These are phyloP conservation scores for Limonium bicolor DNA, from an alignment of 148 eudicot genomes.

Conservation along the genomic window DNA sequence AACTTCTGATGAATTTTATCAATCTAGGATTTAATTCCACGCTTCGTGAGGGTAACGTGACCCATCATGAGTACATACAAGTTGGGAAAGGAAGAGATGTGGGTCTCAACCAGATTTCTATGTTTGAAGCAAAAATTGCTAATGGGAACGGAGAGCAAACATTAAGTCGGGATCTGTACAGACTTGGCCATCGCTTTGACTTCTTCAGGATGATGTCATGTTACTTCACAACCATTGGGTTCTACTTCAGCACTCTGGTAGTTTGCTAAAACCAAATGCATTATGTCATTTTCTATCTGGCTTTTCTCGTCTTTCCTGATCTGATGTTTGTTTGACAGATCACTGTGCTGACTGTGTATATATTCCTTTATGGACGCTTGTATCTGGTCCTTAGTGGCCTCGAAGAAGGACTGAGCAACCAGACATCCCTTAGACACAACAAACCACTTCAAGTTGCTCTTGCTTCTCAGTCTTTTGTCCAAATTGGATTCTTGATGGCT, in stretches of 20 bases:
- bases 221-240: slow-evolving; percentile 92
- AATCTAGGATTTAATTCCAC: slow-evolving; percentile 87
- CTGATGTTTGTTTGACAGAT: slow-evolving; percentile 31
- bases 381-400: slow-evolving; percentile 96
- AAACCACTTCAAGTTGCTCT: slow-evolving; percentile 84
- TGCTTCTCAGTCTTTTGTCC: slow-evolving; percentile 97
- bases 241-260: slow-evolving; percentile 95
- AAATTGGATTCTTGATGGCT: slow-evolving; percentile 94
- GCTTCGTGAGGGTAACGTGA: slow-evolving; percentile 97
- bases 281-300: not conserved
- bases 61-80: slow-evolving; percentile 98
- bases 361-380: slow-evolving; percentile 88
- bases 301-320: slow-evolving; percentile 1
- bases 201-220: slow-evolving; percentile 92
- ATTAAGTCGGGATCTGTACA: slow-evolving; percentile 84
- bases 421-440: slow-evolving; percentile 38
- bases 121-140: slow-evolving; percentile 97
- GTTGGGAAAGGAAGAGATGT: slow-evolving; percentile 99
- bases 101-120: slow-evolving; percentile 93
- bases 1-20: not conserved
- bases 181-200: slow-evolving; percentile 99
- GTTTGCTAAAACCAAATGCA: not conserved
- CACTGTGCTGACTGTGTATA: slow-evolving; percentile 87
- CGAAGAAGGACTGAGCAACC: slow-evolving; percentile 51
- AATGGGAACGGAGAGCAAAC: slow-evolving; percentile 99